Conservation (phyloP, 2,329 filamentous ascomycete species). For the Fusarium siculi region DNA sequence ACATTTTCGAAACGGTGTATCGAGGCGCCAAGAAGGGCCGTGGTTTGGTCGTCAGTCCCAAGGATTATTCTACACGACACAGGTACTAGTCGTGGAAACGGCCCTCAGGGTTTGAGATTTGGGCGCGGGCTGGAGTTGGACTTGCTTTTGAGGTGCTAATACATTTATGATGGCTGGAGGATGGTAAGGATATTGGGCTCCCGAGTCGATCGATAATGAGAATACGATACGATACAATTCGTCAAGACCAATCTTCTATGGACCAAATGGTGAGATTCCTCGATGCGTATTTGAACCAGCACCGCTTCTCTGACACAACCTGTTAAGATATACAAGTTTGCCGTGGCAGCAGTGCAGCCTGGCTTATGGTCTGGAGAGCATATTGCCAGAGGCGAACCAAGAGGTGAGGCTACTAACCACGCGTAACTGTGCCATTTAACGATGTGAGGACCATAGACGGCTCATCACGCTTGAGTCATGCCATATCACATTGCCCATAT, state of each 20-base stretch:
- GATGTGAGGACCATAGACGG: background rate
- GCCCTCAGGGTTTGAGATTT: background rate
- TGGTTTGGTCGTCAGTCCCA: conserved; percentile 95
- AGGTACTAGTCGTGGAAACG: conserved; percentile 29
- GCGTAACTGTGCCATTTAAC: background rate
- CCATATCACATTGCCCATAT: background rate
- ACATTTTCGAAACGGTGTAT: conserved; percentile 98
- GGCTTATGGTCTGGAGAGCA: background rate
- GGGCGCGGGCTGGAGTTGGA: conserved; percentile 13
- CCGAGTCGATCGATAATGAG: conserved; percentile 29
- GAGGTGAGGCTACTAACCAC: conserved; percentile 13
- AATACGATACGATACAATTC: conserved; percentile 16
- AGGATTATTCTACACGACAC: conserved; percentile 61
- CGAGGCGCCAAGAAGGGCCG: conserved; percentile 98
- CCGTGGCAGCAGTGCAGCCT: background rate
- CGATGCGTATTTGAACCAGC: conserved; percentile 4
- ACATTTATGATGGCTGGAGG: conserved; percentile 7
- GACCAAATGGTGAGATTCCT: conserved; percentile 39
- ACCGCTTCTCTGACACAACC: conserved; percentile 30
- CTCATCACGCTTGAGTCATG: background rate
- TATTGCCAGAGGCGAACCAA: background rate
- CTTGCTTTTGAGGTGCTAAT: conserved; percentile 24
- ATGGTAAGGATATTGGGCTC: conserved; percentile 12
- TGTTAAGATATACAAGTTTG: conserved; percentile 32
- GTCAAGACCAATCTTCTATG: background rate